Evolutionary conservation across 2,329 filamentous ascomycete genomes (phyloP).

Genomic region (Sporothrix pseudoabietina): DNA sequence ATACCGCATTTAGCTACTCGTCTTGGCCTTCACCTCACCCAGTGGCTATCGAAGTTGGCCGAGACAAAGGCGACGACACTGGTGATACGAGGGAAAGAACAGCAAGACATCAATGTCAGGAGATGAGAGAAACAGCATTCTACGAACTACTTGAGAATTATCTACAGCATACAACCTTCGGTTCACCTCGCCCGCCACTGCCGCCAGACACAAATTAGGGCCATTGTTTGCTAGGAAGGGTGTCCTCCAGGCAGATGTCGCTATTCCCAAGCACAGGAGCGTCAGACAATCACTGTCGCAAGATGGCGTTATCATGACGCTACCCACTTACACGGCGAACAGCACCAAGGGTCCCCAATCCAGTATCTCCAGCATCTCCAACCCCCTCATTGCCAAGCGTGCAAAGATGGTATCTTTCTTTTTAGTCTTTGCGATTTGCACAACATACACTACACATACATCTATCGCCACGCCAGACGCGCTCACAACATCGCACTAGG

Average conservation of each 20-base stretch:
- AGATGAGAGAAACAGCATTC: neutral
- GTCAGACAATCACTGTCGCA: constrained; percentile 26
- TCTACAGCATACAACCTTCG: neutral
- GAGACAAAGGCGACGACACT: neutral
- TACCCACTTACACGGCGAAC: constrained; percentile 19
- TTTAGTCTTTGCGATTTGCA: neutral
- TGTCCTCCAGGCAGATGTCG: constrained; percentile 9
- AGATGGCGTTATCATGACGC: constrained; percentile 32
- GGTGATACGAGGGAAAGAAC: neutral
- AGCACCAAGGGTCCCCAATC: neutral
- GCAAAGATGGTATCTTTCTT: neutral
- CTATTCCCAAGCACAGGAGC: constrained; percentile 18
- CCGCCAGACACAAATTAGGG: no score
- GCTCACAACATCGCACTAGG: constrained; percentile 18
- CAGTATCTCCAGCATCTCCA: neutral
- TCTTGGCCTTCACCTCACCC: neutral
- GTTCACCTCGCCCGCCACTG: neutral
- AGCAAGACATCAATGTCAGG: neutral
- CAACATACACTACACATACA: neutral
- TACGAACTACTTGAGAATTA: neutral
- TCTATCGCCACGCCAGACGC: neutral
- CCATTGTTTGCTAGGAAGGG: neutral
- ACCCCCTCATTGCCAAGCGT: neutral
- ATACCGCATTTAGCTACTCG: neutral
- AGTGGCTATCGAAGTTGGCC: neutral